A percentile compares a stretch with the other conserved stretches of the same genome.
phyloP scores from a whole-genome alignment of 2,329 filamentous ascomycete species.

The Exophiala xenobiotica region DNA sequence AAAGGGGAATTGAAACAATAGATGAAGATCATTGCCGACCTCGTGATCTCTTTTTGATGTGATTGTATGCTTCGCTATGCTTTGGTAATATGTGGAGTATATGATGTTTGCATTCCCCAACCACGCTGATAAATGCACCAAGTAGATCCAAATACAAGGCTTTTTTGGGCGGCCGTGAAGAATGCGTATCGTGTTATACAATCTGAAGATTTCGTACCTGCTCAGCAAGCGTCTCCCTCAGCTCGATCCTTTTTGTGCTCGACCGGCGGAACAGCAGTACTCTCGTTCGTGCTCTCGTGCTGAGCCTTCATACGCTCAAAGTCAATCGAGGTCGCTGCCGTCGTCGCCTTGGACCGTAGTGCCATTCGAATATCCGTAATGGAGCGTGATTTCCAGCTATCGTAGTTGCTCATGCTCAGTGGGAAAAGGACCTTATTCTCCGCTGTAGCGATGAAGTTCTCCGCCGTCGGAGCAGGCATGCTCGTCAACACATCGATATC shows the following conservation, averaged over 20 bases:
- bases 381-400: conserved; percentile 50
- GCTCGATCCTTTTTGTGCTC: conserved; percentile 35
- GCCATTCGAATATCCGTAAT: conserved; percentile 48
- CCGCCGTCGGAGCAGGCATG: conserved; percentile 50
- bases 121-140: not conserved
- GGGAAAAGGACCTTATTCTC: conserved; percentile 60
- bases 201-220: not conserved
- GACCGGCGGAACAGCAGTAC: conserved; percentile 39
- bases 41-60: not conserved
- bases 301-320: conserved; percentile 20
- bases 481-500: conserved; percentile 74
- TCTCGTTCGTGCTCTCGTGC: conserved; percentile 16
- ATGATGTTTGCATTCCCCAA: not conserved
- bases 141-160: not conserved
- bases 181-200: no score
- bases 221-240: conserved; percentile 12
- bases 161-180: no score
- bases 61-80: not conserved
- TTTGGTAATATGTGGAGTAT: not conserved
- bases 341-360: conserved; percentile 38
- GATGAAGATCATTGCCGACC: not conserved
- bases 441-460: conserved; percentile 51
- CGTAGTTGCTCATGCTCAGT: conserved; percentile 50
- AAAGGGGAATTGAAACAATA: not conserved
- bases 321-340: conserved; percentile 17